Conservation (phyloP, 2,329 filamentous ascomycete species). For the Diaporthe australafricana region DNA sequence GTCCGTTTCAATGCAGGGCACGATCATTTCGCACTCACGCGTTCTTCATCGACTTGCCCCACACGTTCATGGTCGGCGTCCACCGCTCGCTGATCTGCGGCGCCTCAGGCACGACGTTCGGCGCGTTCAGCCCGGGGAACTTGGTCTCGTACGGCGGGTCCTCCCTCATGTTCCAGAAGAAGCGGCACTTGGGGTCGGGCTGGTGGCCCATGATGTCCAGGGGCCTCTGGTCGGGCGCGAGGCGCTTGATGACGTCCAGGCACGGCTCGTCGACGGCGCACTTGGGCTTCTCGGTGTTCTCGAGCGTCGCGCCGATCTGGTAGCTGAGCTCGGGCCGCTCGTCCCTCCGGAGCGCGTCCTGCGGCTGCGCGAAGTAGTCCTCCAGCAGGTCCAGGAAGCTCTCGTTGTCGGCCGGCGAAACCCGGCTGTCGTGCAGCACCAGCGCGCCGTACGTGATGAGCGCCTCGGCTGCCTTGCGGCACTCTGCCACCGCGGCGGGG, state of each 20-base stretch:
- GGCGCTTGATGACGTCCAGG: slow-evolving; percentile 65
- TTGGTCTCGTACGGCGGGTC: slow-evolving; percentile 63
- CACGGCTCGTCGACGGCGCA: slow-evolving; percentile 73
- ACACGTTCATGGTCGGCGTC: slow-evolving; percentile 66
- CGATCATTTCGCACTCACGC: slow-evolving; percentile 55
- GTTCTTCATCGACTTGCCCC: slow-evolving; percentile 70
- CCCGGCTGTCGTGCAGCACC: slow-evolving; percentile 69
- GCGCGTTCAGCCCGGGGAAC: slow-evolving; percentile 67
- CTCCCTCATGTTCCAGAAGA: slow-evolving; percentile 72
- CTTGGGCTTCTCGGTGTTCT: slow-evolving; percentile 73
- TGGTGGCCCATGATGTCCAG: slow-evolving; percentile 67
- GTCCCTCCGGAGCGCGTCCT: slow-evolving; percentile 57
- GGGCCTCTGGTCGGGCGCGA: slow-evolving; percentile 66
- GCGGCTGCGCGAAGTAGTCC: slow-evolving; percentile 72
- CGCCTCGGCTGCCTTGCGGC: slow-evolving; percentile 63
- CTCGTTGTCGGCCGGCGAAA: slow-evolving; percentile 65
- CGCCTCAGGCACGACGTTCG: slow-evolving; percentile 65
- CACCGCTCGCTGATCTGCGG: slow-evolving; percentile 62
- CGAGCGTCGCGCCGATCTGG: slow-evolving; percentile 72
- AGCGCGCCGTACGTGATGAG: slow-evolving; percentile 71
- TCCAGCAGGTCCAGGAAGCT: slow-evolving; percentile 72
- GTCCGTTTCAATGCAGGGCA: neutral
- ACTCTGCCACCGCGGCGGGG: slow-evolving; percentile 61
- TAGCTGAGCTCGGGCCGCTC: slow-evolving; percentile 69
- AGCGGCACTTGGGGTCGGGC: slow-evolving; percentile 72